These are phyloP conservation scores for Citrullus colocynthis DNA, from an alignment of 306 rosid genomes.

Conservation along the genomic window DNA sequence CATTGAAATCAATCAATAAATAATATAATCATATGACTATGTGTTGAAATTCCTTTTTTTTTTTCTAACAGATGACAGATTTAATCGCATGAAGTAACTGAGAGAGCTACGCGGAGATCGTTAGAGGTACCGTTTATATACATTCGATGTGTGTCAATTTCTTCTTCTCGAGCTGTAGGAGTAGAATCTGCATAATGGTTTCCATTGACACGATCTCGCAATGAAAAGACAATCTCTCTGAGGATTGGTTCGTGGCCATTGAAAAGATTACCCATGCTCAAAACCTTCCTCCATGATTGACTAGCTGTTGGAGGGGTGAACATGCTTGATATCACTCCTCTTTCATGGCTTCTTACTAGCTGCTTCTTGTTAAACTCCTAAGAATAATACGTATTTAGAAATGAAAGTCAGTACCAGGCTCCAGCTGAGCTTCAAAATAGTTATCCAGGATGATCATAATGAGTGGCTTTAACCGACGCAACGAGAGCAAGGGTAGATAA, in stretches of 20 bases:
- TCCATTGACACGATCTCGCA: constrained; percentile 46
- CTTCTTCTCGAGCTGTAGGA: constrained; percentile 33
- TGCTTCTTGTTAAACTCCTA: constrained; percentile 65
- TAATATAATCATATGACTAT: not conserved
- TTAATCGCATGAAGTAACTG: constrained; percentile 85
- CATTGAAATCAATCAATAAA: not conserved
- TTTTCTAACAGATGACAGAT: not conserved
- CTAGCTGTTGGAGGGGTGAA: constrained; percentile 74
- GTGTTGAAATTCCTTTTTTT: too few species aligned
- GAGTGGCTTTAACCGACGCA: not conserved
- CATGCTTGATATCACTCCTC: constrained; percentile 60
- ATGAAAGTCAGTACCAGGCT: not conserved
- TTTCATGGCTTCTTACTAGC: constrained; percentile 42
- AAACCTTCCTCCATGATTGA: constrained; percentile 89
- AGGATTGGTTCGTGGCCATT: constrained; percentile 86
- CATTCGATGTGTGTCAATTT: constrained; percentile 78
- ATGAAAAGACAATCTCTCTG: constrained; percentile 71
- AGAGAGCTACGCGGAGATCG: constrained; percentile 80
- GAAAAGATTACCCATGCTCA: constrained; percentile 98
- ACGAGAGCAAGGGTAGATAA: not conserved
- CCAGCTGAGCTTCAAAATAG: not conserved
- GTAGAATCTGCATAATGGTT: constrained; percentile 66
- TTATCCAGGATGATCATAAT: not conserved
- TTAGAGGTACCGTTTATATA: constrained; percentile 79
- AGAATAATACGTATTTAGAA: constrained; percentile 3